Conservation (phyloP, 2,329 filamentous ascomycete genomes). For the Apiospora marii region DNA sequence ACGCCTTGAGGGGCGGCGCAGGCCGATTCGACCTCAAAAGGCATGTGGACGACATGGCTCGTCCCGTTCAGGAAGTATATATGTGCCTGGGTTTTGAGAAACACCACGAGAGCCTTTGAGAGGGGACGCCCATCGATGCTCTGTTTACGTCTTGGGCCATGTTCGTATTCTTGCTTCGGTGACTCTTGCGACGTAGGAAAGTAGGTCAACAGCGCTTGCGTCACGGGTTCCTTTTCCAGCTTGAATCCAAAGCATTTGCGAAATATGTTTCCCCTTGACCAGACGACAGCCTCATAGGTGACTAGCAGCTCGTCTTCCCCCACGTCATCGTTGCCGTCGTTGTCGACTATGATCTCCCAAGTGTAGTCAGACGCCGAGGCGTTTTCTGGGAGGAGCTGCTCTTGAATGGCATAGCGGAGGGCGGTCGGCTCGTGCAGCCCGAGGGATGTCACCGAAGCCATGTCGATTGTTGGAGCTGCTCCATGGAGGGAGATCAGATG, state of each 20-base stretch:
- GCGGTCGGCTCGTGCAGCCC: conserved; percentile 90
- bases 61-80: conserved; percentile 90
- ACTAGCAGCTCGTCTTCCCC: conserved; percentile 82
- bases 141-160: conserved; percentile 32
- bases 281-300: conserved; percentile 80
- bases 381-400: conserved; percentile 76
- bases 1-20: conserved; percentile 84
- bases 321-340: conserved; percentile 46
- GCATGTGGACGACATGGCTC: conserved; percentile 89
- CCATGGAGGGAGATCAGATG: conserved; percentile 31
- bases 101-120: conserved; percentile 82
- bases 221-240: conserved; percentile 83
- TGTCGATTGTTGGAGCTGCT: conserved; percentile 48
- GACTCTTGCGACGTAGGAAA: conserved; percentile 68
- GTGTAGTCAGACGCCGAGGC: conserved; percentile 71
- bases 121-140: conserved; percentile 40
- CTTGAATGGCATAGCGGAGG: conserved; percentile 81
- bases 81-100: conserved; percentile 91
- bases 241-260: conserved; percentile 88
- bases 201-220: conserved; percentile 85
- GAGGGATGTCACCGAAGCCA: conserved; percentile 91
- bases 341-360: conserved; percentile 71
- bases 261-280: conserved; percentile 86
- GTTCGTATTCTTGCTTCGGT: neutral
- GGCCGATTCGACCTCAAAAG: conserved; percentile 90